phyloP scores from a whole-genome alignment of 2,329 filamentous ascomycete species.

The Penicillium sp. region DNA sequence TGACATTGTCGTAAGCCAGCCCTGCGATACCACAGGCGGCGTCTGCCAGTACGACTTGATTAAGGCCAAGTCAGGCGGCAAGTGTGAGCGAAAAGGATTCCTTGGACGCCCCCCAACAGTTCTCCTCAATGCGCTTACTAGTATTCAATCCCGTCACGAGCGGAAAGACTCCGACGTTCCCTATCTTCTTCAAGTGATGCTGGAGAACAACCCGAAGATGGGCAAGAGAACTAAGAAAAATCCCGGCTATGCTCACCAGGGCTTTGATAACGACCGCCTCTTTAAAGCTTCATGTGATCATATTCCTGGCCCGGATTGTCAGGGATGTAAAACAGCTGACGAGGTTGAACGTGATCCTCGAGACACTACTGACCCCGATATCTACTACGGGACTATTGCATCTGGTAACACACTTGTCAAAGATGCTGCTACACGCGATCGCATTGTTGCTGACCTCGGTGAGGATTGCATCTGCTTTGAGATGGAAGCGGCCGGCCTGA shows the following conservation, averaged over 20 bases:
- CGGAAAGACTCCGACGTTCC: slow-evolving; percentile 9
- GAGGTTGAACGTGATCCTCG: slow-evolving; percentile 9
- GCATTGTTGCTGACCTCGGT: slow-evolving; percentile 7
- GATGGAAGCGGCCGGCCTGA: slow-evolving; percentile 18
- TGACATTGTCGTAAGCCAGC: slow-evolving; percentile 30
- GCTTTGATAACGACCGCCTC: slow-evolving; percentile 19
- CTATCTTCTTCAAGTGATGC: slow-evolving; percentile 9
- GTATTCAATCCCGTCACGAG: slow-evolving; percentile 19
- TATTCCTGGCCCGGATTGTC: slow-evolving; percentile 5
- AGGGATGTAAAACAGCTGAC: slow-evolving; percentile 2
- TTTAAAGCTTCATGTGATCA: slow-evolving; percentile 16
- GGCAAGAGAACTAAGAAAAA: slow-evolving; percentile 4
- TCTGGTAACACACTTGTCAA: slow-evolving; percentile 32
- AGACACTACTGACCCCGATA: slow-evolving; percentile 12
- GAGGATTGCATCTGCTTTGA: slow-evolving; percentile 21
- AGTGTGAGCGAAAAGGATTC: slow-evolving; percentile 14
- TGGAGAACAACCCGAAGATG: slow-evolving; percentile 5
- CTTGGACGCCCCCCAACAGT: slow-evolving; percentile 23
- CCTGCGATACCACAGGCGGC: slow-evolving; percentile 20
- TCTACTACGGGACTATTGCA: slow-evolving; percentile 33
- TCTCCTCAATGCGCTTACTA: slow-evolving; percentile 23
- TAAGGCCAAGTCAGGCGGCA: slow-evolving; percentile 16
- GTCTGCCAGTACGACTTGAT: slow-evolving; percentile 29
- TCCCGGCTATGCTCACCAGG: slow-evolving; percentile 15
- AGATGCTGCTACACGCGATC: slow-evolving; percentile 11